Evolutionary conservation across 129 eudicot species (phyloP), one percentile per base, ranked within the genome.

Genomic region (Lactuca sativa): DNA sequence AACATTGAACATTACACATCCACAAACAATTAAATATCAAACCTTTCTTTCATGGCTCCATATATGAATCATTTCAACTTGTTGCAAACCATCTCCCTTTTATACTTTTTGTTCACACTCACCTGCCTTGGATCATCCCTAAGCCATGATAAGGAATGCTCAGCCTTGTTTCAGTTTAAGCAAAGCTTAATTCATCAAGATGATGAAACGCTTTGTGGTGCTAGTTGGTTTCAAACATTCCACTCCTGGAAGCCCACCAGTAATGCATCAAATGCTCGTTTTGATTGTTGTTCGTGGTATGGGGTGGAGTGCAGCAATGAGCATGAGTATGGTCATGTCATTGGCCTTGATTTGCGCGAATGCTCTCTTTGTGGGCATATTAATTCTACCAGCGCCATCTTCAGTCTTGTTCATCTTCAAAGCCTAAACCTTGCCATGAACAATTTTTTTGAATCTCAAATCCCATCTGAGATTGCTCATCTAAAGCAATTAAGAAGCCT

Each of bases 381-480:
- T 43, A 49, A 66, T 41, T 75, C 73, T 34, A 75, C 0, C 12
- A 47, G 62, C 33, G 34, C 68, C 62, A 44, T 66, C 9, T 66
- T 75, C 55, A 18, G 21, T 56, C 68, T 75, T 16, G 60, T 59
- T 67, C 80, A 75, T 47, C 79, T 75, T 48, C 74, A 49, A 0
- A 49, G 43, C 6, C 74, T 75, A 17, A 75, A 75, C 62, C 74
- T 75, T 34, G 64, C 74, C 9, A 16, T 17, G 43, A 75, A 75
- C 59, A 2, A 74, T 68, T 57, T 75, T 59, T 7, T 11, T 58
- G 49, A 47, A 21, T 75, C 74, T 66, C 73, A 66, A 18, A 58
- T 75, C 47, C 79, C 74, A 9, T 33, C 68, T 13, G 43, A 44
- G 43, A 75, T 66, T 48, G 32, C 13, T 8, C 9, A 1, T 8